Percentiles rank a stretch among this genome's conserved stretches.
phyloP scores from a whole-genome alignment of 2,329 filamentous ascomycete genomes.

The Calonectria henricotiae region DNA sequence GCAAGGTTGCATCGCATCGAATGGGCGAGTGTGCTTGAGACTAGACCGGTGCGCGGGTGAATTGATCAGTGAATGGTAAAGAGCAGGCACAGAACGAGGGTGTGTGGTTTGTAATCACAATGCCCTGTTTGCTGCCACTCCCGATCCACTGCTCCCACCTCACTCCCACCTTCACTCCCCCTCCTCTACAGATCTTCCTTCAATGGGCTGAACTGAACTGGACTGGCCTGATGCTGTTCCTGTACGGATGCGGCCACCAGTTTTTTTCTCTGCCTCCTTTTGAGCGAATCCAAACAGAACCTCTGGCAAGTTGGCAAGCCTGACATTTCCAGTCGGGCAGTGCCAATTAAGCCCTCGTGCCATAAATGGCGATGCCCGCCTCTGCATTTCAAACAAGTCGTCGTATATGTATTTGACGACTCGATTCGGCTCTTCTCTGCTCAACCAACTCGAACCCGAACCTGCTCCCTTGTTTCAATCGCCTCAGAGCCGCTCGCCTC shows the following conservation, averaged over 20 bases:
- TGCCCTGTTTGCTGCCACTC: slow-evolving; percentile 13
- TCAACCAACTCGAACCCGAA: neutral
- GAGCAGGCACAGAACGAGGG: slow-evolving; percentile 24
- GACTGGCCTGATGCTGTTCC: slow-evolving; percentile 26
- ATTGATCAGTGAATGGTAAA: slow-evolving; percentile 4
- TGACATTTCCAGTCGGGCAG: neutral
- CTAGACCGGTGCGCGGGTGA: slow-evolving; percentile 19
- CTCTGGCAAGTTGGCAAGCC: neutral
- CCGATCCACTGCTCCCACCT: slow-evolving; percentile 1
- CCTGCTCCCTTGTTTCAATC: slow-evolving; percentile 7
- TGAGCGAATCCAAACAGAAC: slow-evolving; percentile 13
- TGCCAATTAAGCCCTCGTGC: slow-evolving; percentile 2
- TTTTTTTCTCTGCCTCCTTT: slow-evolving; percentile 5
- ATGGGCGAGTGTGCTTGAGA: slow-evolving; percentile 3
- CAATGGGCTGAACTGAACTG: slow-evolving; percentile 17
- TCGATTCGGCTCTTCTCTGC: neutral
- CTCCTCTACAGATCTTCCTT: slow-evolving; percentile 32
- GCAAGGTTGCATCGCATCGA: slow-evolving; percentile 30
- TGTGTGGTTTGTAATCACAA: slow-evolving; percentile 31
- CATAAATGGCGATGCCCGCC: slow-evolving; percentile 20
- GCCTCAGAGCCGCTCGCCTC: slow-evolving; percentile 21
- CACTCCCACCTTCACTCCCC: slow-evolving; percentile 25
- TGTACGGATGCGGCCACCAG: slow-evolving; percentile 41
- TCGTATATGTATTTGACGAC: neutral
- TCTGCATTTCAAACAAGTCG: neutral